A percentile compares a stretch with the other conserved stretches of the same genome.
These are phyloP conservation scores for Sambucus nigra DNA, from an alignment of 129 eudicot genomes.

Conservation along the genomic window DNA sequence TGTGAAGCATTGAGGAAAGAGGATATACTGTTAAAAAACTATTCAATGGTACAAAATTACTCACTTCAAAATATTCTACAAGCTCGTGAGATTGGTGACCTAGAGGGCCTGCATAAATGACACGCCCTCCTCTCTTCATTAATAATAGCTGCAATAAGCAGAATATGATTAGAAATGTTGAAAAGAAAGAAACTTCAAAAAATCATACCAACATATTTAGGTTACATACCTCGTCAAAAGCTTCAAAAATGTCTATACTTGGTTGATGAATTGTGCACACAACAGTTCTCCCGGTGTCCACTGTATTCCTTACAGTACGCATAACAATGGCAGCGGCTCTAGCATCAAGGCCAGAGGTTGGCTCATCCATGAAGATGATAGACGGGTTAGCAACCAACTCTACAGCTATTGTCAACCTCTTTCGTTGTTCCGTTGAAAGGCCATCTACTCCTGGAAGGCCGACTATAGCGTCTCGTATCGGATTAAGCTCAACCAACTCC, in stretches of 20 bases:
- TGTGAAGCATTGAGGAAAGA: too few relatives aligned
- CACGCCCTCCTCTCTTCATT: conserved; percentile 65
- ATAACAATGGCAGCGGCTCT: conserved; percentile 86
- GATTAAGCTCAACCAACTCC: conserved; percentile 62
- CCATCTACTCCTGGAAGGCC: conserved; percentile 77
- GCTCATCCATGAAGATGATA: conserved; percentile 86
- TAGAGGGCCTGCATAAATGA: conserved; percentile 47
- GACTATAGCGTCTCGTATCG: conserved; percentile 44
- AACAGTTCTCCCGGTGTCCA: conserved; percentile 70
- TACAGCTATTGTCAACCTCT: conserved; percentile 70
- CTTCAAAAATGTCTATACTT: conserved; percentile 71
- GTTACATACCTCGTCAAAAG: conserved; percentile 67
- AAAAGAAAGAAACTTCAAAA: conserved; percentile 25
- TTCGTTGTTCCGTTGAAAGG: conserved; percentile 79
- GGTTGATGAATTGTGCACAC: conserved; percentile 92
- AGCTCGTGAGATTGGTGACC: conserved; percentile 34
- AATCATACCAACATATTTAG: too few relatives aligned
- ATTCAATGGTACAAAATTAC: conserved; percentile 2
- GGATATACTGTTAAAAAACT: too few relatives aligned
- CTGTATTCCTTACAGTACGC: conserved; percentile 75
- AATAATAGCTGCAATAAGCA: conserved; percentile 43
- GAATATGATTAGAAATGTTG: conserved; percentile 31
- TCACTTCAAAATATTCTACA: conserved; percentile 55
- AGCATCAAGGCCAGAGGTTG: conserved; percentile 85
- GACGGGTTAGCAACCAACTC: conserved; percentile 86